phyloP scores from a whole-genome alignment of 257 asterid species.

The Fraxinus anomala region DNA sequence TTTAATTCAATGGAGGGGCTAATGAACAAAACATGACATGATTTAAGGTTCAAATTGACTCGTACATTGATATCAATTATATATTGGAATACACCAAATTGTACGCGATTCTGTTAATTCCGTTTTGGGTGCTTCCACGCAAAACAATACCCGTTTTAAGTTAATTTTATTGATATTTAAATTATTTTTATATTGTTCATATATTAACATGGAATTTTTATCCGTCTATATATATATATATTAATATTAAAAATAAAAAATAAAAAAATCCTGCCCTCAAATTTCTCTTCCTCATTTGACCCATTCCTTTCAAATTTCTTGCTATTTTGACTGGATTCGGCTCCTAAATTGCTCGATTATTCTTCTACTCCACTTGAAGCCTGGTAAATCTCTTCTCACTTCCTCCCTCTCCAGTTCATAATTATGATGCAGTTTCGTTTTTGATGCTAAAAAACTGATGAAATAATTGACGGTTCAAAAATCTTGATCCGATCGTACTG shows the following conservation, averaged over 20 bases:
- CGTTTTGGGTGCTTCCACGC: background rate
- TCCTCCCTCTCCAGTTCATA: background rate
- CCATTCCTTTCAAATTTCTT: background rate
- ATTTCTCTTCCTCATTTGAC: background rate
- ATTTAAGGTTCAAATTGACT: too few species aligned
- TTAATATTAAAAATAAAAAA: background rate
- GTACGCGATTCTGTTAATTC: slow-evolving; percentile 4
- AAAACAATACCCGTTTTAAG: background rate
- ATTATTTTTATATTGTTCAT: background rate
- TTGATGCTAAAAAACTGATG: background rate
- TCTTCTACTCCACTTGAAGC: background rate
- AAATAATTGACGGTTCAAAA: too few species aligned
- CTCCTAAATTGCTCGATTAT: background rate
- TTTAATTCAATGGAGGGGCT: too few species aligned
- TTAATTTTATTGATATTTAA: too few species aligned
- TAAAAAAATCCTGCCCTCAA: background rate
- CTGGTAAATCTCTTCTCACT: background rate
- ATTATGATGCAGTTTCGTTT: background rate
- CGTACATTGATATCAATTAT: too few species aligned
- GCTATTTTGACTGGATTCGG: background rate
- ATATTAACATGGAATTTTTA: background rate
- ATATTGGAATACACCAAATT: background rate
- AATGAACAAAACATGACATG: too few species aligned
- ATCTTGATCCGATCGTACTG: background rate
- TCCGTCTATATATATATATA: background rate